A percentile compares a stretch with the other conserved stretches of the same genome.
These are phyloP conservation scores for Starmerella davenportii DNA, from an alignment of 805 yeast species.

Conservation along the genomic window DNA sequence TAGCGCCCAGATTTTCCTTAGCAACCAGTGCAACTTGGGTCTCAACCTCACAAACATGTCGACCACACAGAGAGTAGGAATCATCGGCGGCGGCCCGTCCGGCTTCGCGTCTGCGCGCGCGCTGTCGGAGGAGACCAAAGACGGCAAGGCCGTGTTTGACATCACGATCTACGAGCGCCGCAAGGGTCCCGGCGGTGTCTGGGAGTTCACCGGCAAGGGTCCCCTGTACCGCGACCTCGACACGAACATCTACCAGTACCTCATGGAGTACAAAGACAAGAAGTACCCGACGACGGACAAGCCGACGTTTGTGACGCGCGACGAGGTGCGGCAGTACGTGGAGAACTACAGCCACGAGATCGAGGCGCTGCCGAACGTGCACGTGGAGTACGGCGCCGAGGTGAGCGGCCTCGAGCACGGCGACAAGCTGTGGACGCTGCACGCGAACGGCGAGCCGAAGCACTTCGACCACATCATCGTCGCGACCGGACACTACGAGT, in stretches of 20 bases:
- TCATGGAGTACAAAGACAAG: conserved; percentile 47
- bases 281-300: conserved; percentile 30
- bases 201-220: conserved; percentile 39
- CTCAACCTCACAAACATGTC: no score
- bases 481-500: conserved; percentile 47
- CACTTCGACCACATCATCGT: conserved; percentile 43
- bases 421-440: conserved; percentile 29
- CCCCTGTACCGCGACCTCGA: conserved; percentile 51
- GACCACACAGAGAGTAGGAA: conserved; percentile 28
- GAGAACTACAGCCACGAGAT: conserved; percentile 34
- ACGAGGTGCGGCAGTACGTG: conserved; percentile 45
- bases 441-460: conserved; percentile 18
- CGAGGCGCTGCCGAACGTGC: conserved; percentile 14
- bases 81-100: conserved; percentile 65
- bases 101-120: conserved; percentile 55
- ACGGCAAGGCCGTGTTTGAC: conserved; percentile 19
- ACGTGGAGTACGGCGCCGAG: conserved; percentile 31
- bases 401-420: conserved; percentile 29
- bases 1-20: no score
- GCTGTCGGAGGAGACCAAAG: conserved; percentile 30
- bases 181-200: conserved; percentile 52
- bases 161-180: conserved; percentile 47
- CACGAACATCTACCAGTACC: conserved; percentile 44
- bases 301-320: conserved; percentile 41
- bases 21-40: no score